Evolutionary conservation across 176 grass and related monocot species (phyloP), one percentile per base, ranked within the genome.

Genomic region (Coix lacrymajobi): DNA sequence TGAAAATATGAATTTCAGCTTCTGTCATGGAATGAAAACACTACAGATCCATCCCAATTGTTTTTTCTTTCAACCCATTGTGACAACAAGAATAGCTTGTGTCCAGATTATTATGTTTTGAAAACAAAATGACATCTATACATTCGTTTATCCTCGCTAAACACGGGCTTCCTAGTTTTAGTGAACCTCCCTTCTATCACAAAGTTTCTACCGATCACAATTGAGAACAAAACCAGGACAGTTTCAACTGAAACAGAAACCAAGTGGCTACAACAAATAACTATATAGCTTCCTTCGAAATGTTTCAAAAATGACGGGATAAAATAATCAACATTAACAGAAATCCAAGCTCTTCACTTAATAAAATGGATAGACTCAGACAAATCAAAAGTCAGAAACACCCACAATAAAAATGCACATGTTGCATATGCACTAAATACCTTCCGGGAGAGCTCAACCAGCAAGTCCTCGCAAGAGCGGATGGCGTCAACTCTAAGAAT

Each of bases 381-480:
- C 37, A 81, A 60, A 26, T 78, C 13, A 60, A 13, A 85, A 78
- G 19, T 11, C 30, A 52, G 49, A 76, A 33, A 36, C 19, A 68
- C 34, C 31, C 34, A 38, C 34, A 39, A 24, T 9, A 20, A 68
- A 37, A 69, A 69, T 40, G 66, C 36, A 41, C 20, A 69, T 22
- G 66, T 62, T 62, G 45, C 57, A 51, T 31, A 65, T 4, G 41
- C 39, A 11, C 11, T 9, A 65, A 14, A 66, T 67, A 80, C 85
- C 77, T 81, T 19, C 30, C 34, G 28, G 34, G 64, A 38, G 37
- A 86, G 58, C 41, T 73, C 84, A 17, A 74, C 1, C 69, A 86
- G 77, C 34, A 73, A 31, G 12, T 80, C 68, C 77, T 80, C 56
- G 24, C 67, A 86, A 38, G 84, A 86, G 76, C 76, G 41, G 22